Evolutionary conservation across 805 yeast species (phyloP).

Genomic region (Candida lessepsii): DNA sequence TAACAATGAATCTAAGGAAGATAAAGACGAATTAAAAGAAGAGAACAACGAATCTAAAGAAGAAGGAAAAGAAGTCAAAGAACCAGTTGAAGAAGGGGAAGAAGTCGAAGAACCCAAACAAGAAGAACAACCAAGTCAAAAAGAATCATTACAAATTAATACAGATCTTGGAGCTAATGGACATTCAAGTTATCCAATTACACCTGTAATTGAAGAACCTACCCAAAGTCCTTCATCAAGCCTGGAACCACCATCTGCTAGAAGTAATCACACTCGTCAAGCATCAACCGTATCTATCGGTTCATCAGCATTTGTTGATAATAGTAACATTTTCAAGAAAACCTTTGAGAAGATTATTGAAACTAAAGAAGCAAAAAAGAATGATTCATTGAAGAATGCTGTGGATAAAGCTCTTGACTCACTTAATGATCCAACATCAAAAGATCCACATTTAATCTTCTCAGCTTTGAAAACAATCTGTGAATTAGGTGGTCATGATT

Average conservation of each 20-base stretch:
- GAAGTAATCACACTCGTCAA: slow-evolving; percentile 15
- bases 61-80: neutral
- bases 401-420: slow-evolving; percentile 43
- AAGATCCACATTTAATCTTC: slow-evolving; percentile 56
- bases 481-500: slow-evolving; percentile 61
- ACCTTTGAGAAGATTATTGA: slow-evolving; percentile 57
- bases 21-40: neutral
- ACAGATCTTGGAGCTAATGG: neutral
- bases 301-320: slow-evolving; percentile 23
- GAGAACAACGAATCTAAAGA: neutral
- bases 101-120: neutral
- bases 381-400: slow-evolving; percentile 37
- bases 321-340: slow-evolving; percentile 40
- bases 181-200: slow-evolving; percentile 2
- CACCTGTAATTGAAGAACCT: slow-evolving; percentile 14
- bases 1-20: too few relatives aligned
- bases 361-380: slow-evolving; percentile 61
- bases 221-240: neutral
- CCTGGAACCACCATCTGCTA: slow-evolving; percentile 11
- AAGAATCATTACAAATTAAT: neutral
- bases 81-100: too few relatives aligned
- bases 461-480: slow-evolving; percentile 77
- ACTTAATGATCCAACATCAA: slow-evolving; percentile 38
- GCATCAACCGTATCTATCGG: slow-evolving; percentile 17
- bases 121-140: too few relatives aligned